Evolutionary conservation across 2,329 filamentous ascomycete genomes (phyloP).

Genomic region (Alternaria tenuissima): DNA sequence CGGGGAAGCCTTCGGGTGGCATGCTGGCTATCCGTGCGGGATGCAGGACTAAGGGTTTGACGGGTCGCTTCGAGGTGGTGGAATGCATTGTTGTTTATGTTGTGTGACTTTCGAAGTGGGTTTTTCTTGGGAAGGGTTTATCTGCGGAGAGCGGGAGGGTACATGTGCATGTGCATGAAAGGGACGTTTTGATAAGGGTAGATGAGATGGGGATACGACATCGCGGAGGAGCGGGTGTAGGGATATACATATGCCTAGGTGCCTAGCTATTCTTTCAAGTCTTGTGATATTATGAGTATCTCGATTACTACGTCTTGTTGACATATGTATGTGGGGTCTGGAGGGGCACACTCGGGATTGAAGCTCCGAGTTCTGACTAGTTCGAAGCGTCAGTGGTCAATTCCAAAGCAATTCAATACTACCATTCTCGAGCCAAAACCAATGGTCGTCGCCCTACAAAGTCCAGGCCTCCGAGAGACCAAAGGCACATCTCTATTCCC

Average conservation of each 20-base stretch:
- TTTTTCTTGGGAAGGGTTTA: background rate
- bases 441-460: no score
- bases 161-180: background rate
- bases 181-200: background rate
- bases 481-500: no score
- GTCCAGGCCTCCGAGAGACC: no score
- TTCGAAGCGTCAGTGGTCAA: background rate
- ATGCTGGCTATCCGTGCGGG: background rate
- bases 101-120: background rate
- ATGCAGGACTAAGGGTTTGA: constrained; percentile 1
- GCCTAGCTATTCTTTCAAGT: background rate
- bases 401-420: no score
- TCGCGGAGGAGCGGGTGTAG: background rate
- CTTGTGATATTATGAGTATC: background rate
- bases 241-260: background rate
- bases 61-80: background rate
- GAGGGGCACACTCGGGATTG: constrained; percentile 2
- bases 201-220: background rate
- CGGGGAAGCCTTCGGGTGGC: constrained; percentile 19
- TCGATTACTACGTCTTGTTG: background rate
- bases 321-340: constrained; percentile 4
- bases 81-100: constrained; percentile 4
- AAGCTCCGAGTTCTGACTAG: background rate
- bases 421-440: no score
- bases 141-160: background rate